Conservation (phyloP, 805 yeast genomes). For the Ogataea polymorpha region DNA sequence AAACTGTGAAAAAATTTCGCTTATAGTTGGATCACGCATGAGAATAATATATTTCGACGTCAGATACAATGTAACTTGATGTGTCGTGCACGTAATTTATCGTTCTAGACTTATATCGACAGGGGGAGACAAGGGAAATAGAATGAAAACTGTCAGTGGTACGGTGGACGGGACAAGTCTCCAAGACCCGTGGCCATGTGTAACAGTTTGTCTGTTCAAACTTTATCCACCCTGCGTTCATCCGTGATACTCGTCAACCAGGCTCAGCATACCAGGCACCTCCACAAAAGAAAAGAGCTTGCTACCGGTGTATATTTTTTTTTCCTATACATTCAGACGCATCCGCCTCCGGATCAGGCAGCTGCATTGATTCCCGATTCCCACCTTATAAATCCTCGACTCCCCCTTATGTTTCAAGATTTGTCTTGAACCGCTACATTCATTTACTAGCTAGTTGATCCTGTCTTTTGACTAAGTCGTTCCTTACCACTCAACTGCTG, state of each 20-base stretch:
- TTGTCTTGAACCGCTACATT: constrained; percentile 12
- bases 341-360: constrained; percentile 9
- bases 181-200: no score
- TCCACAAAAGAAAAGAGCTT: constrained; percentile 1
- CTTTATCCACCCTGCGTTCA: no score
- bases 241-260: no score
- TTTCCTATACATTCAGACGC: constrained; percentile 7
- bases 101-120: constrained; percentile 9
- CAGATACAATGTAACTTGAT: constrained; percentile 3
- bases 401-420: constrained; percentile 1
- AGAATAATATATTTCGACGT: constrained; percentile 2
- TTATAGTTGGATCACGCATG: not conserved
- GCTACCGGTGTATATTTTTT: not conserved
- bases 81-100: constrained; percentile 12
- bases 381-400: constrained; percentile 2
- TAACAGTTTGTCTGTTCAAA: no score
- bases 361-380: constrained; percentile 4
- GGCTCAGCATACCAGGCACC: not conserved
- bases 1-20: constrained; percentile 5
- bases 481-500: constrained; percentile 7
- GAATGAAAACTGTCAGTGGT: not conserved
- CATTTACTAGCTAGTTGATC: constrained; percentile 4
- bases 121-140: constrained; percentile 2
- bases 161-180: not conserved
- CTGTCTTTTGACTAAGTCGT: constrained; percentile 2